Evolutionary conservation across 169 alveolate species (phyloP).

Genomic region (Plasmodium relictum): DNA sequence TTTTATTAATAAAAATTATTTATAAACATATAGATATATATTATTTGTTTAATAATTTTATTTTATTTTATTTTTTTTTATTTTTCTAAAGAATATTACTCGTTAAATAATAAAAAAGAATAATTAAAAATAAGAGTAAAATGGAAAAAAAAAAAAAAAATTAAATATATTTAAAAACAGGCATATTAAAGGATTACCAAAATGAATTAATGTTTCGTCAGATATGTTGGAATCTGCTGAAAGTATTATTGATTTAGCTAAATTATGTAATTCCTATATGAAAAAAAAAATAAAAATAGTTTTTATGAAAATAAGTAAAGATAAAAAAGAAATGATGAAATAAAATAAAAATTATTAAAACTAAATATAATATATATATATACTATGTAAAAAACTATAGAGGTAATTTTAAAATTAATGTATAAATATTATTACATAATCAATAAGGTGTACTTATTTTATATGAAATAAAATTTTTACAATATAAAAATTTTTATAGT

Average conservation of each 20-base stretch:
- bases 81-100: too few species aligned
- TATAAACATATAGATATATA: not conserved
- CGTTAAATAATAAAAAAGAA: not conserved
- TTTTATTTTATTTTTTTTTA: too few species aligned
- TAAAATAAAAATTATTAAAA: not conserved
- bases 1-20: not conserved
- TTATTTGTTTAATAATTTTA: not conserved
- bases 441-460: too few species aligned
- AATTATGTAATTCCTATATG: conserved; percentile 51
- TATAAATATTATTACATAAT: too few species aligned
- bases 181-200: conserved; percentile 4
- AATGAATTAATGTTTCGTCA: conserved; percentile 57
- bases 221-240: conserved; percentile 66
- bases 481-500: not conserved
- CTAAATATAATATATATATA: too few species aligned
- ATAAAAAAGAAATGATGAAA: not conserved
- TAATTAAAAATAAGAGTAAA: not conserved
- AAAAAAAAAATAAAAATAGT: conserved; percentile 6
- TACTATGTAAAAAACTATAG: too few species aligned
- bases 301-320: not conserved
- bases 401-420: too few species aligned
- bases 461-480: too few species aligned
- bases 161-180: not conserved
- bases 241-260: conserved; percentile 58
- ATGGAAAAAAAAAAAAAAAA: too few species aligned